Conservation (phyloP, 768 basidiomycete genomes). For the Phylloporus rhodoxanthus region DNA sequence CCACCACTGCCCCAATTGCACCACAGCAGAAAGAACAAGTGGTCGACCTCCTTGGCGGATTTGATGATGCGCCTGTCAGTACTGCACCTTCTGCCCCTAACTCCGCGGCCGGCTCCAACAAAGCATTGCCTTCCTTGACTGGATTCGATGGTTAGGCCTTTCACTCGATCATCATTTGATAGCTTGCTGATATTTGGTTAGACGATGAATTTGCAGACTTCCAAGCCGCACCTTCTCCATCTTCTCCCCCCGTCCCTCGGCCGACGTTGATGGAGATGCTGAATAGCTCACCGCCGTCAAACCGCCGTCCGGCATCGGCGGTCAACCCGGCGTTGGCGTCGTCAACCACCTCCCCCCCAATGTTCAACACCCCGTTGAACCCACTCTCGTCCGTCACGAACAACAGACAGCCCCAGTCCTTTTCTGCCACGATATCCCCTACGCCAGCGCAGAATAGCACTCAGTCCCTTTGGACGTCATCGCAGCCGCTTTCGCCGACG, state of each 20-base stretch:
- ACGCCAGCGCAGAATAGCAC: conserved; percentile 17
- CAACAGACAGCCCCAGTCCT: conserved; percentile 18
- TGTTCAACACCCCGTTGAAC: conserved; percentile 16
- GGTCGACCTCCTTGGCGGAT: conserved; percentile 72
- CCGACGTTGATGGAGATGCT: conserved; percentile 47
- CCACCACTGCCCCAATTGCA: conserved; percentile 25
- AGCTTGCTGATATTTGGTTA: conserved; percentile 19
- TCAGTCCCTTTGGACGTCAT: conserved; percentile 17
- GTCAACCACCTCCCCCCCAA: conserved; percentile 22
- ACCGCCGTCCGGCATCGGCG: conserved; percentile 8
- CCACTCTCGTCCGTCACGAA: conserved; percentile 27
- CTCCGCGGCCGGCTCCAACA: conserved; percentile 18
- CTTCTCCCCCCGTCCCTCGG: conserved; percentile 31
- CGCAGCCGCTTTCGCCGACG: conserved; percentile 26
- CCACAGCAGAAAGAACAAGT: conserved; percentile 43
- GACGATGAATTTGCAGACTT: conserved; percentile 88
- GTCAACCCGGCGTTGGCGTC: conserved; percentile 7
- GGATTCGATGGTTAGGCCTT: conserved; percentile 25
- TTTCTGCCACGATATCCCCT: conserved; percentile 14
- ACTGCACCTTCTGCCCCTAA: conserved; percentile 13
- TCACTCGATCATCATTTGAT: neutral
- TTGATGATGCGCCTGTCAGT: conserved; percentile 52
- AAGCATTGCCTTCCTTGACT: conserved; percentile 27
- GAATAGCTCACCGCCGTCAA: conserved; percentile 28
- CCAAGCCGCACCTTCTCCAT: conserved; percentile 58